These are phyloP conservation scores for Rosellinia necatrix DNA, from an alignment of 2,329 filamentous ascomycete species.

Conservation along the genomic window DNA sequence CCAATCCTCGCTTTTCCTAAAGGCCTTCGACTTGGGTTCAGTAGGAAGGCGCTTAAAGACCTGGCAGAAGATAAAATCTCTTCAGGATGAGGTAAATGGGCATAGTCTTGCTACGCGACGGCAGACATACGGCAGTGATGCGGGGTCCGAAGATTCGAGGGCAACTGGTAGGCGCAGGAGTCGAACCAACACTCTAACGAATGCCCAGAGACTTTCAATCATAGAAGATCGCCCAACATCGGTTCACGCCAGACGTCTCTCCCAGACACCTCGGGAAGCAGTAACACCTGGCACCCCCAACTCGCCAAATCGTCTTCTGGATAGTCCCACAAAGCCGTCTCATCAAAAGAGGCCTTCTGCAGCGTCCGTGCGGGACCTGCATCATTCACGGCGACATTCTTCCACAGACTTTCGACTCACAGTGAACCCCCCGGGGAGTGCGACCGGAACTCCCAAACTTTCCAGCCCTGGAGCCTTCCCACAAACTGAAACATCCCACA, in stretches of 20 bases:
- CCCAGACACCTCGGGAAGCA: slow-evolving; percentile 58
- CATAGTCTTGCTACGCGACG: slow-evolving; percentile 50
- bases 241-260: slow-evolving; percentile 53
- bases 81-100: slow-evolving; percentile 83
- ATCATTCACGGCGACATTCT: slow-evolving; percentile 85
- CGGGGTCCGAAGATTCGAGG: slow-evolving; percentile 58
- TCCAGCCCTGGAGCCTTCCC: slow-evolving; percentile 50
- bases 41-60: slow-evolving; percentile 89
- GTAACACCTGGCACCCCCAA: slow-evolving; percentile 48
- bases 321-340: slow-evolving; percentile 53
- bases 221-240: slow-evolving; percentile 53
- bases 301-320: slow-evolving; percentile 46
- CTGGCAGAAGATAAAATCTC: slow-evolving; percentile 92
- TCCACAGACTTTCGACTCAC: slow-evolving; percentile 73
- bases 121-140: slow-evolving; percentile 62
- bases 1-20: slow-evolving; percentile 91
- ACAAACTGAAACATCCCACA: slow-evolving; percentile 52
- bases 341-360: slow-evolving; percentile 72
- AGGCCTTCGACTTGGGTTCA: slow-evolving; percentile 90
- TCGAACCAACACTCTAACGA: slow-evolving; percentile 62
- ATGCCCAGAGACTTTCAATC: slow-evolving; percentile 48
- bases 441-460: slow-evolving; percentile 49
- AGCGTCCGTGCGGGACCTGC: slow-evolving; percentile 78
- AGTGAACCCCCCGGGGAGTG: slow-evolving; percentile 41
- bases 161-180: slow-evolving; percentile 50